Conservation (phyloP, 345 rosid species). For the Mercurialis annua region DNA sequence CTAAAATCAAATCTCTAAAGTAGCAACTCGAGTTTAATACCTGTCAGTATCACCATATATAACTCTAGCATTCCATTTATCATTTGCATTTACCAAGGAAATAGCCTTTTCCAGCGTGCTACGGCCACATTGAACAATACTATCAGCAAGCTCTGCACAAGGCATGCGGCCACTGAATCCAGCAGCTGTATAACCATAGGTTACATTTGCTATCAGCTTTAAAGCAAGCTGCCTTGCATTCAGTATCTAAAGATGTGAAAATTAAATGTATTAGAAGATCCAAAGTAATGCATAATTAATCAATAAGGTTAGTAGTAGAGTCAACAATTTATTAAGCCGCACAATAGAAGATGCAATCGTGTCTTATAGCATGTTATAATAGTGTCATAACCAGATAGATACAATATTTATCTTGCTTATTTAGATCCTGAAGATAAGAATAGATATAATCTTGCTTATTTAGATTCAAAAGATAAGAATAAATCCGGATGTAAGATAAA, state of each 20-base stretch:
- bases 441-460: neutral
- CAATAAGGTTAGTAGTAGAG: neutral
- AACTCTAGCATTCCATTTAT: slow-evolving; percentile 79
- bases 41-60: slow-evolving; percentile 98
- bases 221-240: slow-evolving; percentile 98
- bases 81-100: slow-evolving; percentile 64
- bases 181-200: slow-evolving; percentile 98
- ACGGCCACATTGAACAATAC: slow-evolving; percentile 98
- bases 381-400: neutral
- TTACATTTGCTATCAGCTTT: slow-evolving; percentile 95
- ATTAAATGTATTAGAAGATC: slow-evolving; percentile 10
- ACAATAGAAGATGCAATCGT: neutral
- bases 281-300: neutral
- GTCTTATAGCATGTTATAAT: neutral
- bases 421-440: neutral
- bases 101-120: slow-evolving; percentile 90
- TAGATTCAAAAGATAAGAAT: neutral
- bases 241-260: slow-evolving; percentile 52
- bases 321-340: slow-evolving; percentile 6
- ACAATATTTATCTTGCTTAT: neutral
- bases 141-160: slow-evolving; percentile 98
- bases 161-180: slow-evolving; percentile 99
- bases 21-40: slow-evolving; percentile 29
- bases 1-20: neutral
- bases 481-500: neutral